Base-by-base conservation (phyloP, 148 eudicot genomes). In the Camellia granthamiana region DNA sequence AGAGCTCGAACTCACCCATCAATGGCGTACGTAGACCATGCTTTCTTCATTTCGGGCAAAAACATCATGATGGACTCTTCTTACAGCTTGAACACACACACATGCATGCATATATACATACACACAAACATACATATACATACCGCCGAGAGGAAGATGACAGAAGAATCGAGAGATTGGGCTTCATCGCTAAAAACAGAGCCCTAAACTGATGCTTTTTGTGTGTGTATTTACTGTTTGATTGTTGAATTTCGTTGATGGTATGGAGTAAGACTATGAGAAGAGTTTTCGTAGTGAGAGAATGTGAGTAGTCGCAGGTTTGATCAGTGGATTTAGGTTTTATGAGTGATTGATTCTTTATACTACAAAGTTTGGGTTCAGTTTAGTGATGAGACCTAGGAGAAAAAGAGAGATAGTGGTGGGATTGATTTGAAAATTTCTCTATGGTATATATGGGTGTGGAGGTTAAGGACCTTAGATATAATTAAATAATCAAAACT, bases 21-120 rank as follows among this genome's bases (percentile, higher is more conserved):
- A 80, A 95, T 95, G 98, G 98, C 98, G 88, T 95, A 95, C 77
- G 98, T 95, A 18, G 98, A 95, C 80, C 98, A 93, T 74, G 97
- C 98, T 1, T 95, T 93, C 83, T 95, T 97, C 15, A 95, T 95
- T 16, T 87, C 94, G 12, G 96, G 93, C 79, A 97, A 95, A 63
- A 97, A 95, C 79, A 86, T 93, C 7, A 90, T 92, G 97, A 91
- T 95, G 86, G 99, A 92, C 21, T 78, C 89, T 19, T 85, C 95
- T 1, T 91, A 88, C 78, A 77, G 85, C 58, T 72, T 90, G 38
- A 89, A 90, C 83, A 92, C n/a, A 92, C 79, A 30, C 38, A 30
- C 38, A 30, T 30, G 38, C 38, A 30, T 30, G 0, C 1, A 30
- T 30, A 30, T 30, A 30, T 30, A 30, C 38, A 30, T 30, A 30